Evolutionary conservation across 2,329 filamentous ascomycete species (phyloP).

Genomic region (Septoria petroselini): DNA sequence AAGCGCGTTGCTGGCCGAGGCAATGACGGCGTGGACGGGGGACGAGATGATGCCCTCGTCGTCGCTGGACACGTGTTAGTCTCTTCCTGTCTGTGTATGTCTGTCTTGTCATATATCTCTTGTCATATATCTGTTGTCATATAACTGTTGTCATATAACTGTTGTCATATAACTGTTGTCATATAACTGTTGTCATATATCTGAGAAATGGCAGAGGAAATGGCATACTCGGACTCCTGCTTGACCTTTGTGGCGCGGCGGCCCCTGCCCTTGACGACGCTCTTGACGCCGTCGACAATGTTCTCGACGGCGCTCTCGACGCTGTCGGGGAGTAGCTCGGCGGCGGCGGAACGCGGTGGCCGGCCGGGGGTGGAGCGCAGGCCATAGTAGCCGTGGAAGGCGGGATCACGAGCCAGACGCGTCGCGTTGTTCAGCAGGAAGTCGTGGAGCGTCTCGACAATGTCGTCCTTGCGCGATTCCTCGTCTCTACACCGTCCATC

Average conservation of each 20-base stretch:
- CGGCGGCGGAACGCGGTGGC: constrained; percentile 34
- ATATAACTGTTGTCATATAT: too few species aligned
- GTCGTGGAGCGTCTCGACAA: constrained; percentile 71
- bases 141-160: too few species aligned
- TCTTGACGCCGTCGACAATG: constrained; percentile 31
- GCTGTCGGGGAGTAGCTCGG: constrained; percentile 22
- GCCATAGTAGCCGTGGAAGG: constrained; percentile 73
- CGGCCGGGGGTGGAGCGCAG: constrained; percentile 52
- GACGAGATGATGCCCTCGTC: constrained; percentile 22
- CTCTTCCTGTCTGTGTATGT: too few species aligned
- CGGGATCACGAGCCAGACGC: constrained; percentile 61
- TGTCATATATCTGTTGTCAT: too few species aligned
- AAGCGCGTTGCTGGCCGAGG: constrained; percentile 19
- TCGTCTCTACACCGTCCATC: constrained; percentile 43
- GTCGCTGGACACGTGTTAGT: constrained; percentile 25
- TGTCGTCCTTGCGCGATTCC: constrained; percentile 70
- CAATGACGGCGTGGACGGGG: constrained; percentile 18
- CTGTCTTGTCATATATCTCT: too few species aligned
- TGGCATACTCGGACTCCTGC: constrained; percentile 37
- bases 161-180: too few species aligned
- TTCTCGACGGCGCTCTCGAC: constrained; percentile 27
- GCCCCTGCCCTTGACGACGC: constrained; percentile 31
- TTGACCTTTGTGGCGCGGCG: constrained; percentile 38
- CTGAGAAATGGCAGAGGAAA: too few species aligned
- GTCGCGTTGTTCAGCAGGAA: constrained; percentile 67